A percentile compares a stretch with the other conserved stretches of the same genome.
These are phyloP conservation scores for Zopfia rhizophila DNA, from an alignment of 2,329 filamentous ascomycete species.

Conservation along the genomic window DNA sequence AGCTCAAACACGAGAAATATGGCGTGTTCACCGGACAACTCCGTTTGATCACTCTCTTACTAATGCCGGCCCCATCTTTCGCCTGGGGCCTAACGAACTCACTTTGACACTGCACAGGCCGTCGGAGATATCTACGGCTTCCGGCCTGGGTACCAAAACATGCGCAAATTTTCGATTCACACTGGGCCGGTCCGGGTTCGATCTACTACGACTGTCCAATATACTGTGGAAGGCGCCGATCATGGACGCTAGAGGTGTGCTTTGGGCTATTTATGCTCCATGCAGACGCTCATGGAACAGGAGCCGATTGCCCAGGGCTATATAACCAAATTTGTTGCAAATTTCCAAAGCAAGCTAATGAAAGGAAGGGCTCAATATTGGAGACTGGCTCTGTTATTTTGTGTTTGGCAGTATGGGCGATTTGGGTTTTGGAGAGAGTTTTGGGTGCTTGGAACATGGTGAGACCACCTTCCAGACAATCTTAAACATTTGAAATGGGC, in stretches of 20 bases:
- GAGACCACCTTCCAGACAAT: background rate
- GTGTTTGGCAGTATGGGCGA: slow-evolving; percentile 30
- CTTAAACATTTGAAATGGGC: background rate
- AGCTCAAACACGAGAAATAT: slow-evolving; percentile 16
- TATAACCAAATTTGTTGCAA: slow-evolving; percentile 13
- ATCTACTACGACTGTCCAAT: slow-evolving; percentile 20
- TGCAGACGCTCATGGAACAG: slow-evolving; percentile 18
- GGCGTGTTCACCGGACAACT: slow-evolving; percentile 31
- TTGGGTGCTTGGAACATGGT: slow-evolving; percentile 28
- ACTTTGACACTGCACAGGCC: slow-evolving; percentile 52
- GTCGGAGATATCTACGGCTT: slow-evolving; percentile 55
- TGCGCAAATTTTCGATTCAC: slow-evolving; percentile 19
- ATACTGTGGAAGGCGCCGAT: slow-evolving; percentile 15
- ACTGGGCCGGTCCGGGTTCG: slow-evolving; percentile 20
- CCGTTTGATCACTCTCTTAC: background rate
- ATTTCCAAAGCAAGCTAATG: slow-evolving; percentile 7
- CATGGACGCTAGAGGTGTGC: slow-evolving; percentile 19
- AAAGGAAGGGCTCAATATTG: slow-evolving; percentile 16
- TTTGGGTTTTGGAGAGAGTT: slow-evolving; percentile 33
- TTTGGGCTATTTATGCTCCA: slow-evolving; percentile 16
- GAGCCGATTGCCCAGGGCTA: slow-evolving; percentile 18
- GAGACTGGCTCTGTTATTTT: slow-evolving; percentile 22
- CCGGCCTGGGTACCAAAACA: slow-evolving; percentile 11
- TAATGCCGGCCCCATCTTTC: slow-evolving; percentile 49
- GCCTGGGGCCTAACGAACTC: slow-evolving; percentile 58